Base-by-base conservation (phyloP, 2,329 filamentous ascomycete species). In the Xylaria sp. region DNA sequence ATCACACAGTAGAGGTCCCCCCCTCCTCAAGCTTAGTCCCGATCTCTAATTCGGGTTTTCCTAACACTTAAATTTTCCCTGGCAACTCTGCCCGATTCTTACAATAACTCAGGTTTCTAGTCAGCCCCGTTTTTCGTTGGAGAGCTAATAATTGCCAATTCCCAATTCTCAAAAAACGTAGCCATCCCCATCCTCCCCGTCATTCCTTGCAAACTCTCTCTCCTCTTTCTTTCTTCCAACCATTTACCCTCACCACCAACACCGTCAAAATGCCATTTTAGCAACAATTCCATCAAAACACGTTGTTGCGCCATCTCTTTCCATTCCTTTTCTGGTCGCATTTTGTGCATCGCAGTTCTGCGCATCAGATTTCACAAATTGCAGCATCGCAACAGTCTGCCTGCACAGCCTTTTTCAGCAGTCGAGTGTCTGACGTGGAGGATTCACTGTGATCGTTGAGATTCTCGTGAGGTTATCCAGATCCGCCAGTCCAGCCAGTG, bases 61-160 rank as follows among this genome's bases (percentile, higher is more conserved):
- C 59, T 61, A 63, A 77, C 78, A 77, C 76, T 78, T 79, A 78
- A 79, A 78, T 79, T 79, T 80, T 81, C 77, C 78, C 78, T 78
- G 76, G 74, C 77, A 79, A 75, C 76, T 81, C 76, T 79, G 69
- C 73, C 74, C 65, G 64, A 66, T 67, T 68, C 52, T 72, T 39
- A 69, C 52, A 69, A 63, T 67, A 71, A 73, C 65, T 71, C 39
- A 69, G 61, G 63, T 70, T 67, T 72, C 69, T 71, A 69, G 72
- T 67, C 62, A 65, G 83, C 83, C 84, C 84, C 83, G 82, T 81
- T 85, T 85, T 85, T 85, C 71, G 81, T 81, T 81, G 81, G 80
- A 80, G 78, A 81, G 80, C 82, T 81, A 81, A 80, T 82, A 81
- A 81, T 81, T 81, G 79, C 75, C 80, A 80, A 78, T 80, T 80